phyloP scores from a whole-genome alignment of 2,329 filamentous ascomycete genomes.

The Botrytis fragariae region DNA sequence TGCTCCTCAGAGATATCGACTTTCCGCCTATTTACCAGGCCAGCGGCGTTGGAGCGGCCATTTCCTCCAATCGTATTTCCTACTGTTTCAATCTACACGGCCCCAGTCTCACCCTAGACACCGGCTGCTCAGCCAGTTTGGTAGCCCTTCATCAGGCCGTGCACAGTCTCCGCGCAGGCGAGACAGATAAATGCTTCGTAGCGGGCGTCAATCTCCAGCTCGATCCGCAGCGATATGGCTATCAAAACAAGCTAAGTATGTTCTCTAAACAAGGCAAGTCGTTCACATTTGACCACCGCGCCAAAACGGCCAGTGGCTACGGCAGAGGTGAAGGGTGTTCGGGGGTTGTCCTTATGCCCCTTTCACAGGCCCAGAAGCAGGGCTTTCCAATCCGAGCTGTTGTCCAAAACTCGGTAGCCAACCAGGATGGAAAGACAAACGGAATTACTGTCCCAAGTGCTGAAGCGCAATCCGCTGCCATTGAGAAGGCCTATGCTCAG shows the following conservation, averaged over 20 bases:
- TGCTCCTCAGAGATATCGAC: not conserved
- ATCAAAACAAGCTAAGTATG: not conserved
- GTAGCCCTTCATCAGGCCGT: constrained; percentile 47
- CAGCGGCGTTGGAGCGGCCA: constrained; percentile 38
- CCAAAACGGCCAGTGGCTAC: constrained; percentile 55
- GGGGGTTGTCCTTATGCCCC: constrained; percentile 55
- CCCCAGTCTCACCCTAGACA: constrained; percentile 37
- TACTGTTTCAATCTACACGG: constrained; percentile 44
- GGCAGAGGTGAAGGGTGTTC: constrained; percentile 60
- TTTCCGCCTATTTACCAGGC: constrained; percentile 35
- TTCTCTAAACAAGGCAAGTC: constrained; percentile 45
- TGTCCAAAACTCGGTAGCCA: constrained; percentile 52
- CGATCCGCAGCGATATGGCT: constrained; percentile 25
- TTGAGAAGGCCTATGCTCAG: not conserved
- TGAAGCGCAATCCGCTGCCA: not conserved
- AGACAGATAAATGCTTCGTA: constrained; percentile 11
- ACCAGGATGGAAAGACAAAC: constrained; percentile 31
- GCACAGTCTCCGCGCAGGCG: constrained; percentile 17
- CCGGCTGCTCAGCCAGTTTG: constrained; percentile 56
- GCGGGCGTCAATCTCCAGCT: constrained; percentile 2
- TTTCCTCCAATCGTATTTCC: constrained; percentile 44
- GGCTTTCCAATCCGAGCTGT: constrained; percentile 57
- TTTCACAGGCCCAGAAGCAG: constrained; percentile 55
- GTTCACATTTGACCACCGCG: constrained; percentile 45
- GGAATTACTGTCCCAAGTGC: not conserved